Base-by-base conservation (phyloP, 306 rosid genomes). In the Betula pendula region DNA sequence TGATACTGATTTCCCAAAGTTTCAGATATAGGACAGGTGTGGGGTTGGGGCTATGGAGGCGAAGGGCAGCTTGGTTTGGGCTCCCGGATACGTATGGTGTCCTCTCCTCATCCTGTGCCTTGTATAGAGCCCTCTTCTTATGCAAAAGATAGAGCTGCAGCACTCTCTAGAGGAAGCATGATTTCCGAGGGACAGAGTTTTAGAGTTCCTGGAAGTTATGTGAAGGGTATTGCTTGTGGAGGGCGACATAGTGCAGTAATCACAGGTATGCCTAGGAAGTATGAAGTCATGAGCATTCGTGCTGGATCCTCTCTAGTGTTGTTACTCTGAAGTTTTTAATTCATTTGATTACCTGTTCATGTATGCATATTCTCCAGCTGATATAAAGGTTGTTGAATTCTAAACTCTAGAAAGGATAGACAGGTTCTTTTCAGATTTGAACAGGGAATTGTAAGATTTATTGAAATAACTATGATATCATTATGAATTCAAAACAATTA, bases 1-100 rank as follows among this genome's bases (percentile, higher is more conserved):
- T 75, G 49, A 79, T 59, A 68, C 78, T 81, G 74, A 71, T 83
- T 82, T 79, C 81, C 81, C 74, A 58, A 82, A 73, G 78, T 83
- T 83, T 85, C 94, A 94, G 98, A 94, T 89, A 77, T 85, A 72
- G 98, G 98, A 73, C 96, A 94, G 81, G 97, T 94, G 83, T 94
- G 98, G 98, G 98, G 98, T 75, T 94, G 98, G 98, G 98, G 98
- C 71, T 94, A 94, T 83, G 98, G 98, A 84, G 98, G 98, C 47
- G 98, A 94, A 90, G 98, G 98, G 78, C 98, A 94, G 82, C 98
- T 94, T 82, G 98, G 98, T 77, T 80, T 94, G 84, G 96, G 98
- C 79, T 90, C 97, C 71, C 89, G 91, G 74, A 83, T 94, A 82
- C 98, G 97, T 20, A 92, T 92, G 94, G 97, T 94, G 74, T 87